Conservation (phyloP, 306 rosid genomes). For the Castanea sativa region DNA sequence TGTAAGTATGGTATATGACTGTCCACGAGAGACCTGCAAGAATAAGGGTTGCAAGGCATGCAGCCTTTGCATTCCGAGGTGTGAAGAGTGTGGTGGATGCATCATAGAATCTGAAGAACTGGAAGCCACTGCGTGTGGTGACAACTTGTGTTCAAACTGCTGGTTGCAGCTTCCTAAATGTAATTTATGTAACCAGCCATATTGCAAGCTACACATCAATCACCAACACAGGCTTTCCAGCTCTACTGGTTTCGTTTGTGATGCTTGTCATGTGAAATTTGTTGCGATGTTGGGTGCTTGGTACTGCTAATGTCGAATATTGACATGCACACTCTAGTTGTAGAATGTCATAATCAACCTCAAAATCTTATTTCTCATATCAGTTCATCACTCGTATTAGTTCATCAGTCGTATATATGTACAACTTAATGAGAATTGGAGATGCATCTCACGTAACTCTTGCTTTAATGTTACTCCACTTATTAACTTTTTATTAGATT, state of each 20-base stretch:
- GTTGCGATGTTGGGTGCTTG: slow-evolving; percentile 19
- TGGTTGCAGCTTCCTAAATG: slow-evolving; percentile 84
- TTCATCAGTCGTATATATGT: too few relatives aligned
- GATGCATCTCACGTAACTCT: too few relatives aligned
- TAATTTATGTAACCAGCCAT: slow-evolving; percentile 73
- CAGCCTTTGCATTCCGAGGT: slow-evolving; percentile 65
- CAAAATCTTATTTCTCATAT: neutral
- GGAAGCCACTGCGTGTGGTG: slow-evolving; percentile 63
- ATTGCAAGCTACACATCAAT: slow-evolving; percentile 56
- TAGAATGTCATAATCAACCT: neutral
- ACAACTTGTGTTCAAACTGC: slow-evolving; percentile 55
- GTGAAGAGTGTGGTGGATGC: slow-evolving; percentile 76
- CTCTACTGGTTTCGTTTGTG: slow-evolving; percentile 49
- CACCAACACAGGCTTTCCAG: slow-evolving; percentile 30
- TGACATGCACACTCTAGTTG: neutral
- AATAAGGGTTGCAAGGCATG: slow-evolving; percentile 56
- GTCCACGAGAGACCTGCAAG: slow-evolving; percentile 58
- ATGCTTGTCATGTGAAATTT: slow-evolving; percentile 42
- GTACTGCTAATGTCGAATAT: slow-evolving; percentile 4
- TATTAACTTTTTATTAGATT: too few relatives aligned
- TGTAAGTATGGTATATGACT: slow-evolving; percentile 57
- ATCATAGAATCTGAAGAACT: slow-evolving; percentile 33
- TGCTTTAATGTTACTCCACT: too few relatives aligned
- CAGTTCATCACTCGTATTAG: too few relatives aligned
- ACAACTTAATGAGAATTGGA: too few relatives aligned